These are phyloP conservation scores for Colletotrichum phormii DNA, from an alignment of 2,329 filamentous ascomycete genomes.

Conservation along the genomic window DNA sequence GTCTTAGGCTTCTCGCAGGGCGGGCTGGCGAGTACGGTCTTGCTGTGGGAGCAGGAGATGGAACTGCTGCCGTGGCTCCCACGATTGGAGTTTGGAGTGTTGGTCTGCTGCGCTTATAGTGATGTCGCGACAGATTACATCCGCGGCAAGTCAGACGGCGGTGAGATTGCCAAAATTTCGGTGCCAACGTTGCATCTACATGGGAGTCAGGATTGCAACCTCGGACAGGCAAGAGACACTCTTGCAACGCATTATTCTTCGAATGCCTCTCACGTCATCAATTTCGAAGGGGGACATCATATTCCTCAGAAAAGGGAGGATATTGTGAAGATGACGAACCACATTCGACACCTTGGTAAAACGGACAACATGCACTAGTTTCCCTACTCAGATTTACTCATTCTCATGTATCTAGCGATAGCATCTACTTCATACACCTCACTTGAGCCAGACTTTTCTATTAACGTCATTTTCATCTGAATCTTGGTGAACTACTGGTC, in stretches of 20 bases:
- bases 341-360: background rate
- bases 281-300: background rate
- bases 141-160: background rate
- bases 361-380: too few species aligned
- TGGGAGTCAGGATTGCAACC: conserved; percentile 2
- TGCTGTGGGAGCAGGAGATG: background rate
- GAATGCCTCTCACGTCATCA: background rate
- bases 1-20: conserved; percentile 16
- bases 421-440: too few species aligned
- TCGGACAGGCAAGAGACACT: background rate
- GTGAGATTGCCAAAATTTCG: background rate
- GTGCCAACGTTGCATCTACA: conserved; percentile 11
- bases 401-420: too few species aligned
- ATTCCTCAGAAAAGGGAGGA: background rate
- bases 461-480: too few species aligned
- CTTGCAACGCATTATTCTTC: conserved; percentile 3
- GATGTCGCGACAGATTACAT: background rate
- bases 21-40: background rate
- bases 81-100: conserved; percentile 10
- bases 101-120: conserved; percentile 2
- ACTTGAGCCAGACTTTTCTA: too few species aligned
- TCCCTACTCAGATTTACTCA: too few species aligned
- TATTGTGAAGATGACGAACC: background rate
- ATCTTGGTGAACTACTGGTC: too few species aligned
- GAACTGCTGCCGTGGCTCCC: conserved; percentile 10